Evolutionary conservation across 75 land plant genomes (phyloP), one percentile per base, ranked within the genome.

Genomic region (Gnetum montanum): DNA sequence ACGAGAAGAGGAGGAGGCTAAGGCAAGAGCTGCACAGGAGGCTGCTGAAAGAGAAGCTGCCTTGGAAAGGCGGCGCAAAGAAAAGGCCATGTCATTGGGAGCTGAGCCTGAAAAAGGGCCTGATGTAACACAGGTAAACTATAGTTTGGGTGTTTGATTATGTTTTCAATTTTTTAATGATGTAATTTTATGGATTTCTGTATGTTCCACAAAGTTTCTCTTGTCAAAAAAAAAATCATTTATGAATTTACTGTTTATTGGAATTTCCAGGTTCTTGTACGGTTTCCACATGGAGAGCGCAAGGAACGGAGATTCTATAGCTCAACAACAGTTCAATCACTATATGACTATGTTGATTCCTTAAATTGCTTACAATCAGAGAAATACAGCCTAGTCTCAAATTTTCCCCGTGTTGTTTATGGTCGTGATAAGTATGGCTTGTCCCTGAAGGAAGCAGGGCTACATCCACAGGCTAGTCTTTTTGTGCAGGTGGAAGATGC

Each of bases 401-500:
- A 83, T 57, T 90, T 94, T 47, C 98, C 98, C 26, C 78, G 91
- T 2, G 75, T 76, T 8, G 78, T 74, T 1, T 94, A 94, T 66
- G 78, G 91, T 18, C 37, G 66, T 5, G 98, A 94, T 6, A 94
- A 85, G 62, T 66, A 61, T 28, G 60, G 62, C 1, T 23, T 90
- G 58, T 65, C 98, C 3, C 56, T 94, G 70, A 83, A 75, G 52
- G 92, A 90, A 67, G 96, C 91, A 0, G 96, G 96, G 3, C 69
- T 94, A 41, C 96, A 90, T 73, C 98, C 96, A 26, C 96, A 84
- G 49, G 91, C 96, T 61, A 86, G 98, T 62, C 85, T 94, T 6
- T 94, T 77, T 62, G 81, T 93, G 30, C 84, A 93, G 64, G 56
- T 80, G 27, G 78, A 85, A 36, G 55, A 53, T 53, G 55, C 55